phyloP scores from a whole-genome alignment of 176 grass and related monocot genomes.

The Avena insularis region DNA sequence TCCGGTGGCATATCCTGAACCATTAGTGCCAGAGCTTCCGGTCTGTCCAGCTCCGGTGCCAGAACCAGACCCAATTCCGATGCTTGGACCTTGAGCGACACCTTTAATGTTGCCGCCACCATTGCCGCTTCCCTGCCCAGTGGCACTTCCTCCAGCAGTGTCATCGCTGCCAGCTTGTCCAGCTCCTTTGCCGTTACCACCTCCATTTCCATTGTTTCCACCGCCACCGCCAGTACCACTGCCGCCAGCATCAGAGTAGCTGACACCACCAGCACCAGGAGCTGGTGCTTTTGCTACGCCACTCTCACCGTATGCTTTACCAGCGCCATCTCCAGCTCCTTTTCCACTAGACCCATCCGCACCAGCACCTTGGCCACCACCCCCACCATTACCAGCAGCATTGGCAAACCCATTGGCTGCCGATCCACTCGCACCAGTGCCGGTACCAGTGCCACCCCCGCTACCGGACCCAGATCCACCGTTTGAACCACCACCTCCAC shows the following conservation, averaged over 20 bases:
- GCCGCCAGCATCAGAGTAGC: not conserved
- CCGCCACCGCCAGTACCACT: conserved; percentile 5
- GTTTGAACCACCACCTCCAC: conserved; percentile 3
- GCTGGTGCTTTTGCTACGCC: not conserved
- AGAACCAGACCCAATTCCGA: conserved; percentile 2
- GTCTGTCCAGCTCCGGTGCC: conserved; percentile 31
- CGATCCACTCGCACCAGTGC: no score
- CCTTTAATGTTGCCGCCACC: not conserved
- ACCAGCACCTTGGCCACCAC: not conserved
- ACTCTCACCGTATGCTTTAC: conserved; percentile 45
- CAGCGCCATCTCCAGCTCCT: conserved; percentile 13
- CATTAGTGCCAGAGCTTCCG: not conserved
- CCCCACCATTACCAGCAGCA: no score
- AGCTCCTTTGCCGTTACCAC: conserved; percentile 13
- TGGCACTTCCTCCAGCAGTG: not conserved
- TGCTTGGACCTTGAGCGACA: not conserved
- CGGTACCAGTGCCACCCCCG: no score
- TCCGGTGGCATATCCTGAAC: conserved; percentile 26
- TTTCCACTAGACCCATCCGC: conserved; percentile 13
- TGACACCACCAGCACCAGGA: not conserved
- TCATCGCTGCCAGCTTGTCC: not conserved
- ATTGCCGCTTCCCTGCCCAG: not conserved
- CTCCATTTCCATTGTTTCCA: conserved; percentile 11
- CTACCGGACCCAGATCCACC: no score
- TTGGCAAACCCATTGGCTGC: no score